phyloP scores from a whole-genome alignment of 495 filamentous ascomycete genomes.

The Penicillium silybi region DNA sequence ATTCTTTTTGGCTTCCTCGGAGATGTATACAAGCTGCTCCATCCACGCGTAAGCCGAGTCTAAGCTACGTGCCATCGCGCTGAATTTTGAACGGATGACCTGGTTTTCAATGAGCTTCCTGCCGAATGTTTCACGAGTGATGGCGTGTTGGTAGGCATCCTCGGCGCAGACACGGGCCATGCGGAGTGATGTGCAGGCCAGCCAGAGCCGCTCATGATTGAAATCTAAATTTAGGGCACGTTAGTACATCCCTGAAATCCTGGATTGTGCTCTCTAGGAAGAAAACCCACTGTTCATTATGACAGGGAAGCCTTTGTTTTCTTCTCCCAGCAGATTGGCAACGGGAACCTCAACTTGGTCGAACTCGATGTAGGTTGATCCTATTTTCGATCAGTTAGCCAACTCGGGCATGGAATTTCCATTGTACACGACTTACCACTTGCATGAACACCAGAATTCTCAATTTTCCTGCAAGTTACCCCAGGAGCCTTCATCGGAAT shows the following conservation, averaged over 20 bases:
- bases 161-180: conserved; percentile 36
- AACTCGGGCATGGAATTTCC: no score
- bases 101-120: conserved; percentile 37
- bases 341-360: conserved; percentile 34
- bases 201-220: conserved; percentile 37
- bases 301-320: conserved; percentile 39
- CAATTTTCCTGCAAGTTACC: conserved; percentile 63
- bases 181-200: conserved; percentile 31
- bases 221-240: conserved; percentile 34
- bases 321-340: conserved; percentile 29
- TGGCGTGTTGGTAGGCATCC: conserved; percentile 37
- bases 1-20: conserved; percentile 19
- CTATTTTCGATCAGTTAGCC: conserved; percentile 4
- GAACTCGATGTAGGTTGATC: conserved; percentile 36
- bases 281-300: conserved; percentile 37
- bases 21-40: conserved; percentile 37
- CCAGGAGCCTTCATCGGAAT: conserved; percentile 41
- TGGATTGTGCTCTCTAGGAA: no score
- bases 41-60: conserved; percentile 37
- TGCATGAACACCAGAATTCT: conserved; percentile 56
- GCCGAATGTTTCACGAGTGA: conserved; percentile 40
- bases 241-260: no score
- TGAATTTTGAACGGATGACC: conserved; percentile 37
- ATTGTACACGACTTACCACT: conserved; percentile 19
- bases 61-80: conserved; percentile 30